Evolutionary conservation across 768 basidiomycete genomes (phyloP), one percentile per base, ranked within the genome.

Genomic region (Daedaleopsis sinensis): DNA sequence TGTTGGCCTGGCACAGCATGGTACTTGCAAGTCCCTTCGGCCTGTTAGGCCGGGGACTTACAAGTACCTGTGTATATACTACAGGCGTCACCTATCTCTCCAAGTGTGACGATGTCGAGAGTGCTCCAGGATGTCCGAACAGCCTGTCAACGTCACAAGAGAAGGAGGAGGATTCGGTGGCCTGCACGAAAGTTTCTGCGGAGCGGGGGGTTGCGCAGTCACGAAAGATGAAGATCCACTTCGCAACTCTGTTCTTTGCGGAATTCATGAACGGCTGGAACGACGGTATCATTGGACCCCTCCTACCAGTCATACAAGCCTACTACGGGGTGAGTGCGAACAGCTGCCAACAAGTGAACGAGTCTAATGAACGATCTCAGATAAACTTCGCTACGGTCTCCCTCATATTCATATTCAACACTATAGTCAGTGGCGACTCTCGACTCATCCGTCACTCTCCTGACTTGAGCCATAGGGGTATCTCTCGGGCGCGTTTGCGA

Each of bases 251-350:
- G 44, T 89, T 85, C 66, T 84, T 78, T 75, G 72, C 77, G 18
- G 57, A 87, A 51, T 86, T 87, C 61, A 73, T 89, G 9, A 78
- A 79, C 18, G 92, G 92, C 35, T 93, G 90, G 90, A 91, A 88
- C 65, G 91, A 91, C 71, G 87, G 86, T 15, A 80, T 85, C 0
- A 83, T 84, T 13, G 92, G 92, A 5, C 90, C 92, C 0, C 74
- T 94, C 23, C 73, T 94, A 12, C 92, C 90, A 1, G 79, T 83
- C 12, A 87, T 94, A 51, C 90, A 90, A 71, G 70, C 73, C 7
- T 78, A 82, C 72, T 83, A 82, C 69, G 69, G 74, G 62, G 82
- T 82, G 58, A 52, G 74, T 24, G 47, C 23, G 23, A 21, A 49
- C 10, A 24, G 47, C 47, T 49, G 21, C 9, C 16, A 21, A 10